Base-by-base conservation (phyloP, 108 stramenopile species). In the Nitzschia sp. region DNA sequence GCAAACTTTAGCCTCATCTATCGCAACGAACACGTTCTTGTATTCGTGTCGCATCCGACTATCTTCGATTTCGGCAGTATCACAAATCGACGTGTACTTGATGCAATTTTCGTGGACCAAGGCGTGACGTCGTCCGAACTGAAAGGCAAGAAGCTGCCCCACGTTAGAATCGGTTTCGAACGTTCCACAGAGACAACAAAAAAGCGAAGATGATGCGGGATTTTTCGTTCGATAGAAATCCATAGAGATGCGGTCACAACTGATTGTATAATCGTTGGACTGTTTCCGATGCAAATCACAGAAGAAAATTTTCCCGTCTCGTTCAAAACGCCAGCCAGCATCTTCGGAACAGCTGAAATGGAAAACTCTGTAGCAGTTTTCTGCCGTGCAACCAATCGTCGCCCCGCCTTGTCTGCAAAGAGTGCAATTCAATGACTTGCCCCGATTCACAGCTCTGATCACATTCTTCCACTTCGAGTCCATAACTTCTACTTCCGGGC, bases 261-360 rank as follows among this genome's bases (percentile, higher is more conserved):
- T 46, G 6, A 24, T 15, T 6, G 28, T 59, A 11, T 46, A 59
- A 17, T 59, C 81, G 24, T 21, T 15, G 9, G 30, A 60, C 21
- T 57, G 57, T 23, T 58, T 45, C 24, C 80, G 70, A 53, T 81
- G 80, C 34, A 56, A 26, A 28, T 81, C 78, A 38, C 84, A 85
- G 18, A 53, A 65, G 42, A 76, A 85, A 2, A 56, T 76, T 58
- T 86, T 86, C n/a, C 85, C 81, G 31, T 86, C 76, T 5, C 62
- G 66, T 3, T 86, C 82, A 55, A 86, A 86, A 8, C 78, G 59
- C 85, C 85, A 86, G n/a, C 82, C 85, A 18, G 82, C 71, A 57
- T 86, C 77, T 62, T 83, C 82, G 11, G 77, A 66, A 58, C 85
- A 86, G 33, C 68, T 54, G 46, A 76, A 86, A 42, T 86, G 85